Conservation (phyloP, 2,329 filamentous ascomycete genomes). For the Ophiocordyceps camponoti-saundersi region DNA sequence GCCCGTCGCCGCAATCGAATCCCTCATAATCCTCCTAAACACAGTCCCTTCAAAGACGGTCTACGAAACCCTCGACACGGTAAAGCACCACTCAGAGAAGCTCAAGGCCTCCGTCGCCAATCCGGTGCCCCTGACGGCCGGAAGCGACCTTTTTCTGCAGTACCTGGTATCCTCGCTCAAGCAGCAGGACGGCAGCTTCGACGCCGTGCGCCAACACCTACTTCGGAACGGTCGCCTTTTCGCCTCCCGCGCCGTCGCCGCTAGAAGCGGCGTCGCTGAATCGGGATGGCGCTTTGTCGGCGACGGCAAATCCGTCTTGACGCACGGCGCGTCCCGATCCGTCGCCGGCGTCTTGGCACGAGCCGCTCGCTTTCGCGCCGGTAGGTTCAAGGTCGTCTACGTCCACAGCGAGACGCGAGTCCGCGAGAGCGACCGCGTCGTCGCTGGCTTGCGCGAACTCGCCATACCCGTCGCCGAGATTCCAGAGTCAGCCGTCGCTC, state of each 20-base stretch:
- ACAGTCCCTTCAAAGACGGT: constrained; percentile 70
- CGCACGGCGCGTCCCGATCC: constrained; percentile 74
- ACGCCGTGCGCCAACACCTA: constrained; percentile 66
- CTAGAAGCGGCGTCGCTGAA: constrained; percentile 65
- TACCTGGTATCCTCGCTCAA: constrained; percentile 68
- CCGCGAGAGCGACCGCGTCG: constrained; percentile 52
- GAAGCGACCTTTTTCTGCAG: constrained; percentile 88
- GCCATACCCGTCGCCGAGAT: constrained; percentile 62
- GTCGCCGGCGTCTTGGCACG: constrained; percentile 61
- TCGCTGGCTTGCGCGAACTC: constrained; percentile 50
- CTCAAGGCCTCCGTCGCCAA: constrained; percentile 71
- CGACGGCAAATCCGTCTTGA: constrained; percentile 69
- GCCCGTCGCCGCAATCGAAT: constrained; percentile 87
- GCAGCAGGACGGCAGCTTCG: constrained; percentile 44
- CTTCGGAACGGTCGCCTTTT: constrained; percentile 77
- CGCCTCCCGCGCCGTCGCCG: constrained; percentile 71
- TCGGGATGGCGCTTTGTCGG: constrained; percentile 64
- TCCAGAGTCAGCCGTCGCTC: constrained; percentile 50
- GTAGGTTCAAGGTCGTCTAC: constrained; percentile 74
- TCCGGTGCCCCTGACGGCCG: constrained; percentile 80
- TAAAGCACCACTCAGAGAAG: constrained; percentile 58
- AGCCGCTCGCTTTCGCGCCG: constrained; percentile 40
- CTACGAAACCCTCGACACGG: constrained; percentile 79
- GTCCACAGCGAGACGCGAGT: constrained; percentile 39
- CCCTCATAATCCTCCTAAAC: constrained; percentile 72